Evolutionary conservation across 345 rosid species (phyloP).

Genomic region (Noccaea caerulescens): DNA sequence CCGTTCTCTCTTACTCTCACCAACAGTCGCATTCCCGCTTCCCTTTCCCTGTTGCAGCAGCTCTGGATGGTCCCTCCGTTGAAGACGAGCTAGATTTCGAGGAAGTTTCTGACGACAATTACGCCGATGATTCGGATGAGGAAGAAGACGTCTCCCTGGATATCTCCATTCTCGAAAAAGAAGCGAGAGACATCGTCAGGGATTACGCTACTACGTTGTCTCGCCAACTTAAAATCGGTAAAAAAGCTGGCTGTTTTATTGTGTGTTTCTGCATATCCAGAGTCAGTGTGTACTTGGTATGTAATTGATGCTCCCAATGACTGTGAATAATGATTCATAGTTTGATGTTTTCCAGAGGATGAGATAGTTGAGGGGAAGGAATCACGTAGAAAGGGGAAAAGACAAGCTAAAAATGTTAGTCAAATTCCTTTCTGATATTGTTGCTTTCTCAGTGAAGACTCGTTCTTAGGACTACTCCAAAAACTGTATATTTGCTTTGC

Average conservation of each 20-base stretch:
- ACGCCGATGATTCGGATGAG: slow-evolving; percentile 34
- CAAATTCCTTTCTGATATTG: slow-evolving; percentile 4
- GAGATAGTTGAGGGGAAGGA: slow-evolving; percentile 56
- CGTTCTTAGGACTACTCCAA: background rate
- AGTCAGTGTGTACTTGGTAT: background rate
- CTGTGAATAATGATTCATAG: slow-evolving; percentile 3
- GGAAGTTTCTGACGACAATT: slow-evolving; percentile 32
- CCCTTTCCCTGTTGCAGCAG: slow-evolving; percentile 35
- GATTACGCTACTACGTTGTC: slow-evolving; percentile 68
- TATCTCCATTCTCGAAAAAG: slow-evolving; percentile 63
- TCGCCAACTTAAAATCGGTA: slow-evolving; percentile 68
- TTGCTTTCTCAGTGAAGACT: background rate
- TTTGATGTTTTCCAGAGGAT: slow-evolving; percentile 56
- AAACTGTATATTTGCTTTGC: background rate
- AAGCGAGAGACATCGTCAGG: slow-evolving; percentile 65
- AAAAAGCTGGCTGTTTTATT: background rate
- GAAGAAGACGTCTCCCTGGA: slow-evolving; percentile 50
- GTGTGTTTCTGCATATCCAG: background rate
- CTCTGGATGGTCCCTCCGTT: slow-evolving; percentile 8
- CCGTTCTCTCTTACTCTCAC: slow-evolving; percentile 43
- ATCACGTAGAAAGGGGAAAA: slow-evolving; percentile 57
- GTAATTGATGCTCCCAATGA: background rate
- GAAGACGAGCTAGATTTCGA: slow-evolving; percentile 40
- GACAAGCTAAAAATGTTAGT: slow-evolving; percentile 53
- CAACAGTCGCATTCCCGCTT: slow-evolving; percentile 37